phyloP scores from a whole-genome alignment of 768 basidiomycete species.

The Megacollybia marginata region DNA sequence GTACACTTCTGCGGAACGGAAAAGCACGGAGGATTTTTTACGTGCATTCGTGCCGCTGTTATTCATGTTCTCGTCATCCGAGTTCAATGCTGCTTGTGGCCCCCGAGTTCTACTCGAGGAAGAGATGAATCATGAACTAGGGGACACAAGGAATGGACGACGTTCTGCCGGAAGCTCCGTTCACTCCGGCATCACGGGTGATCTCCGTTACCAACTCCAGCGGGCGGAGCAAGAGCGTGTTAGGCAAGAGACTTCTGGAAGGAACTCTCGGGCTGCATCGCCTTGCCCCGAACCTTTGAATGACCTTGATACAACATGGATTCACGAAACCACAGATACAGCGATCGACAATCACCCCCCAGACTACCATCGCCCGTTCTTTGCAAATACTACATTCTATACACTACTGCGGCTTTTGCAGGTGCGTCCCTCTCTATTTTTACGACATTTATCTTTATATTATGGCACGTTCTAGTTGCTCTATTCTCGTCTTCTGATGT shows the following conservation, averaged over 20 bases:
- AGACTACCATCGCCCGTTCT: slow-evolving; percentile 50
- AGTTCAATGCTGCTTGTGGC: slow-evolving; percentile 58
- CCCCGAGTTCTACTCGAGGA: slow-evolving; percentile 45
- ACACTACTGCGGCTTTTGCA: slow-evolving; percentile 83
- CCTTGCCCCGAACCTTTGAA: slow-evolving; percentile 21
- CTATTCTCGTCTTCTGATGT: slow-evolving; percentile 79
- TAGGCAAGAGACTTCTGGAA: slow-evolving; percentile 16
- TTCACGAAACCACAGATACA: slow-evolving; percentile 1
- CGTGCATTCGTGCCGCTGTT: slow-evolving; percentile 78
- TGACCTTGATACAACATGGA: slow-evolving; percentile 1
- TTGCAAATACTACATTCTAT: slow-evolving; percentile 91
- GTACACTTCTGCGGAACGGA: slow-evolving; percentile 72
- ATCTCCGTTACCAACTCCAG: slow-evolving; percentile 74
- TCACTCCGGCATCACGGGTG: slow-evolving; percentile 47
- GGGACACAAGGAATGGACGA: slow-evolving; percentile 36
- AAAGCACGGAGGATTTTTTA: slow-evolving; percentile 79
- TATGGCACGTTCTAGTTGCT: slow-evolving; percentile 49
- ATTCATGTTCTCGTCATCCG: slow-evolving; percentile 60
- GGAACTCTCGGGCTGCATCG: slow-evolving; percentile 35
- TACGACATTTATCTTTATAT: slow-evolving; percentile 9
- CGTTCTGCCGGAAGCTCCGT: slow-evolving; percentile 36
- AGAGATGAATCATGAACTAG: slow-evolving; percentile 9
- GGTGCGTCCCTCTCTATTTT: slow-evolving; percentile 32
- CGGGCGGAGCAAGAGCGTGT: slow-evolving; percentile 58
- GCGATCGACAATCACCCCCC: not conserved